Evolutionary conservation across 352 stramenopile species (phyloP).

Genomic region (Globisporangium carolinianum): DNA sequence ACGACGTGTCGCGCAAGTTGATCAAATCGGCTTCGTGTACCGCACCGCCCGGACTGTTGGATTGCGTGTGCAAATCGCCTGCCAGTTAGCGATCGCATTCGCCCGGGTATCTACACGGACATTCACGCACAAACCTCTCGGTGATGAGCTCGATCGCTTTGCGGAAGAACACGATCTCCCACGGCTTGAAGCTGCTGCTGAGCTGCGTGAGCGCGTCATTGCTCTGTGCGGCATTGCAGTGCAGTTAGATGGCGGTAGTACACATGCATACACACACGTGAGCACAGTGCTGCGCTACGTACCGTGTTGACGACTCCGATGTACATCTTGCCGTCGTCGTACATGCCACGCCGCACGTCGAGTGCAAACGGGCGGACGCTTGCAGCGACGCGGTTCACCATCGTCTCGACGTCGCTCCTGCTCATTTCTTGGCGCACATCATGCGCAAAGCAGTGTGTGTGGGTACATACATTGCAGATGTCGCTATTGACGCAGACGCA

Average conservation of each 20-base stretch:
- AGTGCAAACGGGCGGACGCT: constrained; percentile 61
- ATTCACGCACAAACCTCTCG: constrained; percentile 28
- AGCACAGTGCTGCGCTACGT: too few relatives aligned
- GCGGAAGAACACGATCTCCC: constrained; percentile 82
- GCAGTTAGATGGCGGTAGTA: neutral
- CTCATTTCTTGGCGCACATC: constrained; percentile 28
- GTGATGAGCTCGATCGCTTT: constrained; percentile 79
- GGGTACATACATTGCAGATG: neutral
- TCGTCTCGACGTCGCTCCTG: constrained; percentile 48
- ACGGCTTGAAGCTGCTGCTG: constrained; percentile 69
- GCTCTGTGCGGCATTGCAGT: constrained; percentile 25
- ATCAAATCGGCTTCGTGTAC: constrained; percentile 58
- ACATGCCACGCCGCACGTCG: constrained; percentile 67
- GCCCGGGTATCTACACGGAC: neutral
- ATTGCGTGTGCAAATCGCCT: too few relatives aligned
- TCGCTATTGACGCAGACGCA: constrained; percentile 9
- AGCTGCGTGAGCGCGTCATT: constrained; percentile 71
- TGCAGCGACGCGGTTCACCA: constrained; percentile 50
- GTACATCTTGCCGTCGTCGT: constrained; percentile 82
- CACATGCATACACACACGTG: neutral
- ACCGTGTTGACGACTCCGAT: constrained; percentile 70
- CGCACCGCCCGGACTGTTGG: constrained; percentile 46
- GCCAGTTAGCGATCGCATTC: too few relatives aligned
- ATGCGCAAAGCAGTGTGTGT: too few relatives aligned
- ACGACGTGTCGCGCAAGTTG: constrained; percentile 65